Conservation (phyloP, 768 basidiomycete species). For the Tremella fuciformis region DNA sequence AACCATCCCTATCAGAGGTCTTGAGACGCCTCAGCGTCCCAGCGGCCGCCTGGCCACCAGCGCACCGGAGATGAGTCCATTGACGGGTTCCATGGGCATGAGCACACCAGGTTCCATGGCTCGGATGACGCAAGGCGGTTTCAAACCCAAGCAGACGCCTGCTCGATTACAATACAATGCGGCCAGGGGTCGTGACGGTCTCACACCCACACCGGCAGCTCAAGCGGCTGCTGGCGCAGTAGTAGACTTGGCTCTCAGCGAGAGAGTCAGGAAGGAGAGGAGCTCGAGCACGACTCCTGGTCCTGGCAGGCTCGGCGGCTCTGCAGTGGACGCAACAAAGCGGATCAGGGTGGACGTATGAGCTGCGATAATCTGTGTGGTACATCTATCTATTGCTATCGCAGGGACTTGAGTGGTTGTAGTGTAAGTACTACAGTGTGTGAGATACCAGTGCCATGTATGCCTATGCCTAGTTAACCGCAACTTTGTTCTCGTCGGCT, state of each 20-base stretch:
- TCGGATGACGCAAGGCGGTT: constrained; percentile 32
- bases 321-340: no score
- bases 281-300: constrained; percentile 30
- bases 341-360: no score
- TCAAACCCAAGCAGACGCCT: constrained; percentile 29
- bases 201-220: not conserved
- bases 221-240: no score
- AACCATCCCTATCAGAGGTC: constrained; percentile 45
- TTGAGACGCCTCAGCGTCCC: constrained; percentile 24
- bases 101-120: constrained; percentile 24
- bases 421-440: no score
- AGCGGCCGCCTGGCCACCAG: constrained; percentile 22
- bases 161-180: constrained; percentile 27
- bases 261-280: constrained; percentile 22
- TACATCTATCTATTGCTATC: no score
- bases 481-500: no score
- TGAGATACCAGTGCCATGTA: no score
- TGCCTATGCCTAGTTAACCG: no score
- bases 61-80: constrained; percentile 21
- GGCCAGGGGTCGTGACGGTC: constrained; percentile 12
- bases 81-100: not conserved
- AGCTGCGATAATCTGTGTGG: no score
- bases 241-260: not conserved
- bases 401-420: no score
- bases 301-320: constrained; percentile 2